phyloP scores from a whole-genome alignment of 352 stramenopile genomes.

The Phytopythium boreale region DNA sequence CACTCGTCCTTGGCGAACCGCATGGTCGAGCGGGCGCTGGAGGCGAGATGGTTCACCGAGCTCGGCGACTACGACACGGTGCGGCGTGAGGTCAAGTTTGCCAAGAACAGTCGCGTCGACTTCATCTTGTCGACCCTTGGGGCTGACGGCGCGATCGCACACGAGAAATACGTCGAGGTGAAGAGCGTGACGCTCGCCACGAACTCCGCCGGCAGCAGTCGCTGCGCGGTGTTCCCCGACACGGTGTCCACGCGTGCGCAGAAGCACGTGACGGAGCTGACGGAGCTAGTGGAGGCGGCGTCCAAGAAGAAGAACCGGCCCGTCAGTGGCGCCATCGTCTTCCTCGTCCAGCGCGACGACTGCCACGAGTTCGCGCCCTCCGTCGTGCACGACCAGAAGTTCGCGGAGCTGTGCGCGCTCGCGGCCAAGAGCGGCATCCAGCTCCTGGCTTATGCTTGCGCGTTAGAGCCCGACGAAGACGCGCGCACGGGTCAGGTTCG shows the following conservation, averaged over 20 bases:
- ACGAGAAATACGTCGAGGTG: constrained; percentile 80
- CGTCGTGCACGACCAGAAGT: constrained; percentile 56
- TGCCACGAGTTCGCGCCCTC: constrained; percentile 69
- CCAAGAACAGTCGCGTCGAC: constrained; percentile 81
- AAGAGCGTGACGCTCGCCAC: constrained; percentile 78
- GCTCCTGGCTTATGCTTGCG: constrained; percentile 57
- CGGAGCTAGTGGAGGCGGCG: constrained; percentile 40
- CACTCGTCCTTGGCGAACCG: constrained; percentile 75
- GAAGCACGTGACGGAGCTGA: constrained; percentile 77
- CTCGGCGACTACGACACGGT: constrained; percentile 52
- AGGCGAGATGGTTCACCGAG: constrained; percentile 58
- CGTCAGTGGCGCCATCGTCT: constrained; percentile 61
- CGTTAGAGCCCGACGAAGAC: constrained; percentile 44
- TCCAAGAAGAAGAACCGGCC: constrained; percentile 10
- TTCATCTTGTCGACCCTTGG: constrained; percentile 61
- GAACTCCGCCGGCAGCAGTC: constrained; percentile 5
- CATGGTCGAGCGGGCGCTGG: constrained; percentile 72
- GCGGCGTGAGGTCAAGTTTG: constrained; percentile 72
- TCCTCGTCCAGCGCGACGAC: constrained; percentile 79
- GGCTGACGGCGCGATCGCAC: constrained; percentile 23
- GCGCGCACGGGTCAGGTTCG: constrained; percentile 29
- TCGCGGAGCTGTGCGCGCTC: constrained; percentile 52
- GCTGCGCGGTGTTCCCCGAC: constrained; percentile 74
- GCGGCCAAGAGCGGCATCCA: constrained; percentile 51
- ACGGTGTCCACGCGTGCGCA: constrained; percentile 69